Conservation (phyloP, 2,329 filamentous ascomycete species). For the Claviceps maximensis region DNA sequence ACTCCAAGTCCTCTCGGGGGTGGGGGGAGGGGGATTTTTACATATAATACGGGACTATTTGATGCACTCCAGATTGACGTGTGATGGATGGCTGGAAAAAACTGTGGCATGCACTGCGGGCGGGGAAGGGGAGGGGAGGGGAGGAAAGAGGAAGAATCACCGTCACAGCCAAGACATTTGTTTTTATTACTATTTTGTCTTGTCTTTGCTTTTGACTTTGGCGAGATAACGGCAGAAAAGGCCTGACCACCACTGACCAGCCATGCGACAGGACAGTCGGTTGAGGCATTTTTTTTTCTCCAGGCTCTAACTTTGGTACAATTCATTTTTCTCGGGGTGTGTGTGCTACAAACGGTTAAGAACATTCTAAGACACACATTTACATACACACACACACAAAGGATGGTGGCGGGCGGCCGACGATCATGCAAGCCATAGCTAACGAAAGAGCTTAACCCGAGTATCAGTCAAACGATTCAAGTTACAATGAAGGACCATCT, state of each 20-base stretch:
- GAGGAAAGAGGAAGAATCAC: too few relatives aligned
- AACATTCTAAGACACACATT: background rate
- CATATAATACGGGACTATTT: background rate
- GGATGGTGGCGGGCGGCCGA: background rate
- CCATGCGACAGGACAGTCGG: background rate
- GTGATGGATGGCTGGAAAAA: background rate
- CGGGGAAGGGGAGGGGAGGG: background rate
- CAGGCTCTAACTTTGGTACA: background rate
- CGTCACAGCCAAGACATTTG: background rate
- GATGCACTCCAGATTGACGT: conserved; percentile 1
- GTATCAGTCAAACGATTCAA: background rate
- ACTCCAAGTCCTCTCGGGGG: background rate
- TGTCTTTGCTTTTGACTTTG: background rate
- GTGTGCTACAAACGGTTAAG: background rate
- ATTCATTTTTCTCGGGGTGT: background rate
- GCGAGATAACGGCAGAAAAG: background rate
- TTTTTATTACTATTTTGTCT: background rate
- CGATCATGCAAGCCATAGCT: background rate
- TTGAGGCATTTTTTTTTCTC: background rate
- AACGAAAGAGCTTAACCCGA: background rate
- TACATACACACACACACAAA: too few relatives aligned
- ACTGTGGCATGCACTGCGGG: background rate
- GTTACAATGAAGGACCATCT: background rate
- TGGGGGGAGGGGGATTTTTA: too few relatives aligned
- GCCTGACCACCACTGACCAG: background rate